Conservation (phyloP, 2,329 filamentous ascomycete species). For the Ceratocystis cacaofunesta region DNA sequence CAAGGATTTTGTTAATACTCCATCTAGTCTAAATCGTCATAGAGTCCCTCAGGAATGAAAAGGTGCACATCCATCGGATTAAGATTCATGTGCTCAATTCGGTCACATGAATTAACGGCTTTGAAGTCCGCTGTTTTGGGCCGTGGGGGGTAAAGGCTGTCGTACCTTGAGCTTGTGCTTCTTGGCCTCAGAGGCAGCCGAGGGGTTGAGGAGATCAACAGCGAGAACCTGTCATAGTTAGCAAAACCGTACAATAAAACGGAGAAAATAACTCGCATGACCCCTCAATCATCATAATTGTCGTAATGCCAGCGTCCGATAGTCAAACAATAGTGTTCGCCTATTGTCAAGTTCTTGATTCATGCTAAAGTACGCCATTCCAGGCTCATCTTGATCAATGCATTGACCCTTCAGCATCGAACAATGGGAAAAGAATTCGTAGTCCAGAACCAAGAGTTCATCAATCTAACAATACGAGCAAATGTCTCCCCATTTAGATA, state of each 20-base stretch:
- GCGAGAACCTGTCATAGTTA: slow-evolving; percentile 79
- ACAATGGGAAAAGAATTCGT: background rate
- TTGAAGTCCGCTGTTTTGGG: background rate
- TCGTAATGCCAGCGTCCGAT: slow-evolving; percentile 17
- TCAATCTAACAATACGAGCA: background rate
- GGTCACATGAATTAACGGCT: background rate
- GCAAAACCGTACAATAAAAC: slow-evolving; percentile 25
- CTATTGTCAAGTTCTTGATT: background rate
- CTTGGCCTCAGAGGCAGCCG: slow-evolving; percentile 90
- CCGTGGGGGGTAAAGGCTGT: background rate
- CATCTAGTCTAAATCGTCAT: background rate
- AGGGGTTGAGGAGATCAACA: slow-evolving; percentile 99
- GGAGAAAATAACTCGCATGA: background rate
- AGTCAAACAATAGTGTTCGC: slow-evolving; percentile 19
- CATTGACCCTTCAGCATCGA: background rate
- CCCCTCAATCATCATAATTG: slow-evolving; percentile 17
- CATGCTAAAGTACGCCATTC: background rate
- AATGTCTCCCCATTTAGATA: background rate
- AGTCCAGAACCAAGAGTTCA: background rate
- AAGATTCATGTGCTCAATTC: background rate
- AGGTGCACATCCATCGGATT: background rate
- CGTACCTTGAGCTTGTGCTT: slow-evolving; percentile 99
- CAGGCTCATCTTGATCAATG: background rate
- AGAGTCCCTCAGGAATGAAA: background rate
- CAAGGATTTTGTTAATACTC: slow-evolving; percentile 18